Conservation (phyloP, 306 rosid genomes). For the Sindora glabra region DNA sequence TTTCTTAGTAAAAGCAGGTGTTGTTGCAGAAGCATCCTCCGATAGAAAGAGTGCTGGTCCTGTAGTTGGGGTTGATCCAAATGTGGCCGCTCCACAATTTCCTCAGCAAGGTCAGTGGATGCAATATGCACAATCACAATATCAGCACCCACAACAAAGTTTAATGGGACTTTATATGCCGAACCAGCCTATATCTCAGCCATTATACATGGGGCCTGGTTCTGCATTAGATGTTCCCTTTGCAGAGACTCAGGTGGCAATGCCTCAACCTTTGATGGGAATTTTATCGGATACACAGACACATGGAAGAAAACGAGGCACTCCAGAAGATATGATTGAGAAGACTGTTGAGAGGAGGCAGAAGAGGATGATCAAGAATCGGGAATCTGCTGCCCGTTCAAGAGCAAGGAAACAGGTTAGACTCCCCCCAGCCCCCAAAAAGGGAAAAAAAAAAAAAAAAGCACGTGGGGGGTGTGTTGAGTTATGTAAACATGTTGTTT, state of each 20-base stretch:
- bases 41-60: conserved; percentile 30
- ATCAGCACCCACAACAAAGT: conserved; percentile 64
- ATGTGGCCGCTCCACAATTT: conserved; percentile 39
- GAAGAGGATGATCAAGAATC: conserved; percentile 92
- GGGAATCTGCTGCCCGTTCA: conserved; percentile 98
- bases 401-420: conserved; percentile 93
- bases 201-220: conserved; percentile 53
- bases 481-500: no score
- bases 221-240: conserved; percentile 54
- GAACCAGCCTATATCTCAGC: conserved; percentile 46
- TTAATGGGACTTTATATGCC: conserved; percentile 68
- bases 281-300: conserved; percentile 51
- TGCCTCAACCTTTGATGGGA: conserved; percentile 65
- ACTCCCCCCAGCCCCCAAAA: neutral
- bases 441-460: no score
- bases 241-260: conserved; percentile 51
- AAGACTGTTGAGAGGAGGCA: conserved; percentile 88
- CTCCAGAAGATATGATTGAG: conserved; percentile 56
- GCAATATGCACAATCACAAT: conserved; percentile 59
- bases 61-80: conserved; percentile 34
- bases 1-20: conserved; percentile 89
- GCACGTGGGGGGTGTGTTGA: no score
- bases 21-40: conserved; percentile 51
- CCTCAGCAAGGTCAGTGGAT: conserved; percentile 68
- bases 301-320: conserved; percentile 64